Percentiles rank a stretch among this genome's conserved stretches.
phyloP scores from a whole-genome alignment of 257 asterid species.

The Hygrophila difformis region DNA sequence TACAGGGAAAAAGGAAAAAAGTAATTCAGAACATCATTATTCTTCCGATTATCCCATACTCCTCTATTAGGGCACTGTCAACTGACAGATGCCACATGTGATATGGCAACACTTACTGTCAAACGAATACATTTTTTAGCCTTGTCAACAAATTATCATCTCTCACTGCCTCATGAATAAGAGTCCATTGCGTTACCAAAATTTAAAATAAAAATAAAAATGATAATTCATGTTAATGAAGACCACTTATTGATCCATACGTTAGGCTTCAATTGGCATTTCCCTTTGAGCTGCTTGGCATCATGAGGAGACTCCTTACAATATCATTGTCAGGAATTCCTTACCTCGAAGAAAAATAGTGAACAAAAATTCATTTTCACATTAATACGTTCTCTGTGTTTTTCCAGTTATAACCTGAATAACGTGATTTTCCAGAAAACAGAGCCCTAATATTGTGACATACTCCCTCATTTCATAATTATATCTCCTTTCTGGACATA shows the following conservation, averaged over 20 bases:
- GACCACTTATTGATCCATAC: slow-evolving; percentile 7
- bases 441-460: too few relatives aligned
- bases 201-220: not conserved
- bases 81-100: too few relatives aligned
- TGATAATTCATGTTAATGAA: not conserved
- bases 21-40: not conserved
- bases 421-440: slow-evolving; percentile 12
- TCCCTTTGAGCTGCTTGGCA: not conserved
- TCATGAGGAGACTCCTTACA: slow-evolving; percentile 5
- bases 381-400: not conserved
- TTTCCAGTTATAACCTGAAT: not conserved
- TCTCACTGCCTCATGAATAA: slow-evolving; percentile 5
- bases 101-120: slow-evolving; percentile 8
- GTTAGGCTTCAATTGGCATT: slow-evolving; percentile 5
- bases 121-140: too few relatives aligned
- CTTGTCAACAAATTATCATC: too few relatives aligned
- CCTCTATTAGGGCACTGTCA: slow-evolving; percentile 1
- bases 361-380: slow-evolving; percentile 1
- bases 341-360: not conserved
- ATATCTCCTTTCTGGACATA: too few relatives aligned
- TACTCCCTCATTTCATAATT: too few relatives aligned
- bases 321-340: slow-evolving; percentile 7
- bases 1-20: not conserved
- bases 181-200: slow-evolving; percentile 5
- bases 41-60: slow-evolving; percentile 7